Base-by-base conservation (phyloP, 2,329 filamentous ascomycete genomes). In the Arthroderma sp. region DNA sequence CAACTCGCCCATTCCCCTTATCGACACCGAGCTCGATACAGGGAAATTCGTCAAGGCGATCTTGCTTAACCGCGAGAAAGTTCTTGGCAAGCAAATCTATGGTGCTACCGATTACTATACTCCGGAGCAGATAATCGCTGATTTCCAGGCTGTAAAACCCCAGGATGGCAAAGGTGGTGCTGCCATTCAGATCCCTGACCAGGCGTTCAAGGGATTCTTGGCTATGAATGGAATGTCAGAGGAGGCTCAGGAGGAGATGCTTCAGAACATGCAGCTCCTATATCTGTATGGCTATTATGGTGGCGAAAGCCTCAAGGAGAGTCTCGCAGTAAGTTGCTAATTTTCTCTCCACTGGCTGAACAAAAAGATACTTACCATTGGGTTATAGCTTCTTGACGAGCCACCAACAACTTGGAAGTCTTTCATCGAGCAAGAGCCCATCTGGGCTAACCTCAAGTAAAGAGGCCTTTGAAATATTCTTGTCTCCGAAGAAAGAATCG, bases 191-290 rank as follows among this genome's bases (percentile, higher is more conserved):
- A 37, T 69, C 11, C 55, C 61, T 6, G 57, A 61, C n/a, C 63
- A 68, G 13, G 35, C 60, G 15, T 70, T 66, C 55, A 67, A 66
- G 43, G 63, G 62, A 1, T 63, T 63, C 17, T 37, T 70, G 5
- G 64, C 65, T 2, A 35, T 23, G n/a, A 35, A 35, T 19, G 31
- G 31, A 3, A 21, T 39, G 51, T n/a, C 60, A 1, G 47, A 58
- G 11, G 53, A 64, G 2, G 65, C 71, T 63, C 49, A 77, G 58
- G 39, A 55, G 17, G 80, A 82, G 65, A 58, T 81, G 64, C 67
- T 77, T 35, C 75, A 82, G 66, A 82, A 80, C 59, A 75, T 80
- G 66, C 67, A 74, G 41, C 69, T 82, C 51, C 66, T 82, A 58
- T 70, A 76, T 56, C 72, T 77, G 21, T 77, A 73, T 31, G 79